Evolutionary conservation across 805 yeast genomes (phyloP), one percentile per base, ranked within the genome.

Genomic region (Sugiyamaella valdiviana): DNA sequence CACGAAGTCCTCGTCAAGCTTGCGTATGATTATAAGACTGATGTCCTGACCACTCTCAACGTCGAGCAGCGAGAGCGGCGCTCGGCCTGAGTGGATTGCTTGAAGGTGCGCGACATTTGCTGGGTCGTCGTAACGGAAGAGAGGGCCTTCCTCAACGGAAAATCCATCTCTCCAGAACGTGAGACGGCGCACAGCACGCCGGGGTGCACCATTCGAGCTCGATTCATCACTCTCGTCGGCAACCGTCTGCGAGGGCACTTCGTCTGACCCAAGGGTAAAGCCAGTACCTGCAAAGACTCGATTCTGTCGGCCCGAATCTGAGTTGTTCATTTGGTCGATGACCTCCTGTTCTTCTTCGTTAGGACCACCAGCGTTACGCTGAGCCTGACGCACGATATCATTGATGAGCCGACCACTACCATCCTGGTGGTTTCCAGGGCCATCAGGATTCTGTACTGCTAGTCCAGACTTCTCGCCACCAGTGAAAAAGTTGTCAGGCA

Each of bases 81-180:
- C 99, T 50, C 95, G 75, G 7, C 99, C 99, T 48, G 81, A 76
- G 61, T 86, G 85, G 66, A 93, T 75, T 56, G 90, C 93, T 54
- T 80, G 76, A 58, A 93, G 72, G 55, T 86, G 84, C 39, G 75
- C 77, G 42, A 82, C 82, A 63, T 91, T 93, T n/a, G 77, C 80
- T 5, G 96, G 96, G 64, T 93, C 98, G 60, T 91, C 96, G 64
- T 89, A 93, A 50, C 93, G 74, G 64, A 77, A 83, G 48, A 93
- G 74, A 20, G 79, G 78, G 2, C 98, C 98, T 43, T 90, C 96
- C 26, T 93, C 98, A 21, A 93, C 89, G 53, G 88, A 87, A 68
- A 93, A 93, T 1, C 99, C 99, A 60, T 93, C 91, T 57, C 81
- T 83, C 99, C 99, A 93, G 64, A 93, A 91, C 0, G 95, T 87